A percentile compares a stretch with the other conserved stretches of the same genome.
Conservation (phyloP, 1,284 basidiomycete genomes). For the Athelia psychrophila region DNA sequence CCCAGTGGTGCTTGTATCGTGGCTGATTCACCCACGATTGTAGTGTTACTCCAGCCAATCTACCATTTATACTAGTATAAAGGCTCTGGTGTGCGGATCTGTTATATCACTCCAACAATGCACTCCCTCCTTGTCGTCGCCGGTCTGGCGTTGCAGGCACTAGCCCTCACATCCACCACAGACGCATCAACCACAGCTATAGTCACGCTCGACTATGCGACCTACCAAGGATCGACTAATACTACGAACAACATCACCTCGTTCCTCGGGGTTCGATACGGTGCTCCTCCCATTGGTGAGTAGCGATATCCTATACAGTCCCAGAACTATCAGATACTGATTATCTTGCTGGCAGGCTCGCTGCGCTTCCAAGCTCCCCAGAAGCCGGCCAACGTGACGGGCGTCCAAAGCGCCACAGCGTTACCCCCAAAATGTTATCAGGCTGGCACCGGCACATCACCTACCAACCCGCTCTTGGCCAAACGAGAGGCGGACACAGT, state of each 20-base stretch:
- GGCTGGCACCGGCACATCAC: conserved; percentile 3
- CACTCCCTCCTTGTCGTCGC: too few species aligned
- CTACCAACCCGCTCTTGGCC: conserved; percentile 8
- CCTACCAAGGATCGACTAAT: neutral
- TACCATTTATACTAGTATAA: too few species aligned
- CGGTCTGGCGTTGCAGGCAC: too few species aligned
- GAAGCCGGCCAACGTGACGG: conserved; percentile 12
- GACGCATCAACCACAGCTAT: too few species aligned
- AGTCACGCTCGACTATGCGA: neutral
- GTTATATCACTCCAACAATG: neutral
- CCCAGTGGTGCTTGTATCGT: too few species aligned
- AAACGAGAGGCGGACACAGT: conserved; percentile 2
- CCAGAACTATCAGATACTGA: neutral
- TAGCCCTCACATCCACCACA: too few species aligned
- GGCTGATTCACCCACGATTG: too few species aligned
- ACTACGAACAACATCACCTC: neutral
- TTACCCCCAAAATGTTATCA: conserved; percentile 18
- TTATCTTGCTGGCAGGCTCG: conserved; percentile 15
- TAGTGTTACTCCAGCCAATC: too few species aligned
- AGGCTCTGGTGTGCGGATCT: too few species aligned
- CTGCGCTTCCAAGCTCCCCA: conserved; percentile 24
- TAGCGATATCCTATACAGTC: neutral
- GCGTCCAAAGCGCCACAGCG: conserved; percentile 18
- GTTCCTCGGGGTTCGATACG: neutral
- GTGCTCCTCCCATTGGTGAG: neutral